These are phyloP conservation scores for Botrytis byssoidea DNA, from an alignment of 2,329 filamentous ascomycete species.

Conservation along the genomic window DNA sequence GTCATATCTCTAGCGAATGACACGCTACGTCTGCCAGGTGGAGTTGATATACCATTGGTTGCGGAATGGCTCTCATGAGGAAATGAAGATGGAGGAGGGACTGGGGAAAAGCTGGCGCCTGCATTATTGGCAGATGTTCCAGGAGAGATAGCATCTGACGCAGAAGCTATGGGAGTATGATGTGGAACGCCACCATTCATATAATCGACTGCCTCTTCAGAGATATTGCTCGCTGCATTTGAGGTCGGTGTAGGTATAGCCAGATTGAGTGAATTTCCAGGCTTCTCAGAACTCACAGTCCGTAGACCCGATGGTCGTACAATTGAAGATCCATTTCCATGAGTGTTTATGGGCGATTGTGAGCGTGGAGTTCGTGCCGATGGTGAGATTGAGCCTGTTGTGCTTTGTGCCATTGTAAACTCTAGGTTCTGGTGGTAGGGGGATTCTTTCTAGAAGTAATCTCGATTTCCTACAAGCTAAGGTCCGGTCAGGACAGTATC, in stretches of 20 bases:
- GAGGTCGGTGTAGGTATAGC: conserved; percentile 23
- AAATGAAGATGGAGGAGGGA: conserved; percentile 24
- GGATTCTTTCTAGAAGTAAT: not conserved
- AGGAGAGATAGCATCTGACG: not conserved
- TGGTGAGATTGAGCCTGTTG: conserved; percentile 41
- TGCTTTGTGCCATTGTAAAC: conserved; percentile 32
- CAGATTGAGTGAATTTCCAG: conserved; percentile 23
- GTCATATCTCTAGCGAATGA: conserved; percentile 63
- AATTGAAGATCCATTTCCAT: conserved; percentile 31
- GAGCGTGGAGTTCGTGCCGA: conserved; percentile 38
- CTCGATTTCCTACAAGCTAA: not conserved
- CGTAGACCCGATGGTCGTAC: conserved; percentile 34
- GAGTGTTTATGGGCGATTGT: conserved; percentile 32
- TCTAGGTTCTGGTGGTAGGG: not conserved
- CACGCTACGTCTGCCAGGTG: conserved; percentile 60
- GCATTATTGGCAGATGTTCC: conserved; percentile 9
- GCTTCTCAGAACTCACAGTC: conserved; percentile 29
- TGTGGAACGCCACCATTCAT: conserved; percentile 38
- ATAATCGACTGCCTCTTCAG: conserved; percentile 36
- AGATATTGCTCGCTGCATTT: conserved; percentile 25
- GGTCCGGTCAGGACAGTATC: not conserved
- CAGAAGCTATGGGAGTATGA: conserved; percentile 14
- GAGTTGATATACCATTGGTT: conserved; percentile 34
- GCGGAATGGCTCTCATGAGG: conserved; percentile 18
- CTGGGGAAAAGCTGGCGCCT: conserved; percentile 17